Conservation (phyloP, 331 rosid species). For the Prunus yedoensis region DNA sequence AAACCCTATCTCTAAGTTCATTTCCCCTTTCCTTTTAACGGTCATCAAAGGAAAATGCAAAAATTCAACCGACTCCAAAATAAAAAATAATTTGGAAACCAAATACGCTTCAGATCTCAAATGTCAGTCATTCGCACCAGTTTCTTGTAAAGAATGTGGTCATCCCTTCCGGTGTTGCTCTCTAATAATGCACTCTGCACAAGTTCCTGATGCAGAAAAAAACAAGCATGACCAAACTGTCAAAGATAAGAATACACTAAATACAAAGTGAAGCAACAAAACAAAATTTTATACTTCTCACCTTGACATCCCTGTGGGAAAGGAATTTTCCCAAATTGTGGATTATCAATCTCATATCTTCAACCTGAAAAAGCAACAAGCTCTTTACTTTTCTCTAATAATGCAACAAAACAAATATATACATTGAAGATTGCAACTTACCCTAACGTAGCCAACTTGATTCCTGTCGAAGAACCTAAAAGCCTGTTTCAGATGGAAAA, state of each 20-base stretch:
- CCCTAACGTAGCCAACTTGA: constrained; percentile 79
- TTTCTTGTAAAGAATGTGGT: constrained; percentile 80
- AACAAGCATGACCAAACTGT: constrained; percentile 13
- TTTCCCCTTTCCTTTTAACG: not conserved
- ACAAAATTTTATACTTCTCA: constrained; percentile 23
- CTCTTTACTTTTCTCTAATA: constrained; percentile 8
- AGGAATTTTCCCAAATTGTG: constrained; percentile 87
- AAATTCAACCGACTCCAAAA: not conserved
- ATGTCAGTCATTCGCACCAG: constrained; percentile 66
- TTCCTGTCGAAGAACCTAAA: constrained; percentile 88
- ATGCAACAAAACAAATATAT: not conserved
- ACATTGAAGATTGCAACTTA: constrained; percentile 25
- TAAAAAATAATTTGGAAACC: not conserved
- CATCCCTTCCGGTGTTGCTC: constrained; percentile 94
- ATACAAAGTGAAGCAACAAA: not conserved
- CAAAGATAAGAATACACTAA: not conserved
- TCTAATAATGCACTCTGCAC: constrained; percentile 96
- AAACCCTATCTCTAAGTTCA: constrained; percentile 1
- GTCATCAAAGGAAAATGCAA: not conserved
- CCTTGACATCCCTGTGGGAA: constrained; percentile 95
- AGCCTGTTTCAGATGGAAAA: constrained; percentile 58
- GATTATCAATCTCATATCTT: constrained; percentile 81
- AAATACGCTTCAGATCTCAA: constrained; percentile 26
- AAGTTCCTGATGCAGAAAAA: constrained; percentile 64
- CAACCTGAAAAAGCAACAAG: constrained; percentile 58